Evolutionary conservation across 768 basidiomycete genomes (phyloP).

Genomic region (Kwoniella botswanensis): DNA sequence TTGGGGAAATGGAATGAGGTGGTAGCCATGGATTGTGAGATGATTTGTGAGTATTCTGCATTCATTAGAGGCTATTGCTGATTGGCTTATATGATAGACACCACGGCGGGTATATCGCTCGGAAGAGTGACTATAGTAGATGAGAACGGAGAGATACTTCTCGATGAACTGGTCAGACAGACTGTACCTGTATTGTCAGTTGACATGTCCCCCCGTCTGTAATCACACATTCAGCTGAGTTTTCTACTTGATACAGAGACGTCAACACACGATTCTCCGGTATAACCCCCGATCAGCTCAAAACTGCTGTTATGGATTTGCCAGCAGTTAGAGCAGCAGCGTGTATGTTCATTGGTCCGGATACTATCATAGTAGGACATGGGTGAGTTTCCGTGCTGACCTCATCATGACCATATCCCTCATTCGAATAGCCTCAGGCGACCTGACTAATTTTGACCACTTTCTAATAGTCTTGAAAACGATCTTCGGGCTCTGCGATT

Average conservation of each 20-base stretch:
- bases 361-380: conserved; percentile 83
- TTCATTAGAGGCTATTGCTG: neutral
- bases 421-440: too few relatives aligned
- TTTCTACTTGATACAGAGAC: conserved; percentile 65
- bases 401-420: too few relatives aligned
- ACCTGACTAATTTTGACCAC: neutral
- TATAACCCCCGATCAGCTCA: conserved; percentile 42
- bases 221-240: neutral
- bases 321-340: conserved; percentile 70
- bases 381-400: conserved; percentile 40
- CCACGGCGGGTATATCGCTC: conserved; percentile 87
- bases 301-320: conserved; percentile 70
- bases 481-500: conserved; percentile 89
- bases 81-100: conserved; percentile 60
- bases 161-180: conserved; percentile 66
- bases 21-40: conserved; percentile 92
- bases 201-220: neutral
- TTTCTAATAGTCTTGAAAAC: conserved; percentile 79
- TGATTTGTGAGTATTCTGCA: conserved; percentile 64
- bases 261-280: conserved; percentile 74
- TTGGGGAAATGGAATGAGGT: conserved; percentile 65
- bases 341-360: conserved; percentile 71
- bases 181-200: conserved; percentile 51
- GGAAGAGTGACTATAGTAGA: conserved; percentile 90
- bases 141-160: conserved; percentile 71